phyloP scores from a whole-genome alignment of 2,329 filamentous ascomycete species.

The Alternaria metachromatica region DNA sequence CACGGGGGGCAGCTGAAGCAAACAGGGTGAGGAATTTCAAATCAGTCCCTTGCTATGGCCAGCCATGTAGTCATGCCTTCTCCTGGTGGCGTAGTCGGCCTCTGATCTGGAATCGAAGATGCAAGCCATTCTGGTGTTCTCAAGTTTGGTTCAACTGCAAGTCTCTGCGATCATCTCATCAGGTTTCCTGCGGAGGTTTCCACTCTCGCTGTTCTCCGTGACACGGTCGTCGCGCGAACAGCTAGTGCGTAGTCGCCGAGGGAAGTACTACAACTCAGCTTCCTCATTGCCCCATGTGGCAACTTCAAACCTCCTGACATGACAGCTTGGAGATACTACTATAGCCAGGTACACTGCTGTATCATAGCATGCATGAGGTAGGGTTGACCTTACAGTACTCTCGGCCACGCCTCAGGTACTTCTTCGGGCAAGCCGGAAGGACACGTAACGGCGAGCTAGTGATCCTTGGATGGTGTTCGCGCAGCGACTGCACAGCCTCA shows the following conservation, averaged over 20 bases:
- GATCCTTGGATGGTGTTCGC: not conserved
- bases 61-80: slow-evolving; percentile 1
- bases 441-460: slow-evolving; percentile 5
- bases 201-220: slow-evolving; percentile 5
- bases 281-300: not conserved
- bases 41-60: not conserved
- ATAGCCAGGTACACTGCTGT: not conserved
- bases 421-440: slow-evolving; percentile 1
- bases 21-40: not conserved
- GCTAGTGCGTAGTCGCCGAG: not conserved
- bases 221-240: not conserved
- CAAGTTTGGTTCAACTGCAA: not conserved
- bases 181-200: not conserved
- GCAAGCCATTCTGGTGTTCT: not conserved
- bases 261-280: not conserved
- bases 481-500: not conserved
- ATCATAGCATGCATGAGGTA: not conserved
- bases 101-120: not conserved
- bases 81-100: not conserved
- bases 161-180: not conserved
- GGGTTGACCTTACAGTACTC: not conserved
- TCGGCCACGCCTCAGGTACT: not conserved
- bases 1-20: not conserved
- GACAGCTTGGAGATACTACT: not conserved
- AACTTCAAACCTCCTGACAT: not conserved